Evolutionary conservation across 2,329 filamentous ascomycete species (phyloP).

Genomic region (Diplodia intermedia): DNA sequence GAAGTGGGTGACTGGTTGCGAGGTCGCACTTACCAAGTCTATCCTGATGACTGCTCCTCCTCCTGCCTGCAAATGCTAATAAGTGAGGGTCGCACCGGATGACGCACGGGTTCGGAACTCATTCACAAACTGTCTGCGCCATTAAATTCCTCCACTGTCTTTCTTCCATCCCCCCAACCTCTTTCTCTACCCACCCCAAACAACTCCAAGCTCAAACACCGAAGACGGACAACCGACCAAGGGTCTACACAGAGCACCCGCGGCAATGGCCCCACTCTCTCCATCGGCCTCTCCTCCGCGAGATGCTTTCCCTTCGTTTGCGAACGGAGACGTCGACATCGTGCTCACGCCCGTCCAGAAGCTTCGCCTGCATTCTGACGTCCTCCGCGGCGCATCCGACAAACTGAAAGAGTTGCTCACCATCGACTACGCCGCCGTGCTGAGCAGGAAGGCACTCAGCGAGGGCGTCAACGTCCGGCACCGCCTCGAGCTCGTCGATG

Average conservation of each 20-base stretch:
- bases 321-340: slow-evolving; percentile 34
- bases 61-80: neutral
- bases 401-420: slow-evolving; percentile 44
- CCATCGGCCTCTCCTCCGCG: neutral
- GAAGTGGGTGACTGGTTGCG: neutral
- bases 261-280: neutral
- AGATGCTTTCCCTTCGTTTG: neutral
- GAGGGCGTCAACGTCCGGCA: slow-evolving; percentile 42
- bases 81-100: too few relatives aligned
- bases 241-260: neutral
- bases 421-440: slow-evolving; percentile 41
- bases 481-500: slow-evolving; percentile 44
- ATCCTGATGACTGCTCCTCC: neutral
- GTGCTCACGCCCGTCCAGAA: slow-evolving; percentile 41
- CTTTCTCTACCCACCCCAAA: neutral
- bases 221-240: neutral
- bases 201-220: neutral
- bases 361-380: slow-evolving; percentile 47
- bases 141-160: neutral
- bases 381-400: slow-evolving; percentile 42
- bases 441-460: slow-evolving; percentile 39
- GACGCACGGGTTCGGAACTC: too few relatives aligned
- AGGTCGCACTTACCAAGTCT: neutral
- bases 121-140: neutral
- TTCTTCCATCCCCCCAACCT: neutral